phyloP scores from a whole-genome alignment of 2,329 filamentous ascomycete species.

The Colletotrichum sp. region DNA sequence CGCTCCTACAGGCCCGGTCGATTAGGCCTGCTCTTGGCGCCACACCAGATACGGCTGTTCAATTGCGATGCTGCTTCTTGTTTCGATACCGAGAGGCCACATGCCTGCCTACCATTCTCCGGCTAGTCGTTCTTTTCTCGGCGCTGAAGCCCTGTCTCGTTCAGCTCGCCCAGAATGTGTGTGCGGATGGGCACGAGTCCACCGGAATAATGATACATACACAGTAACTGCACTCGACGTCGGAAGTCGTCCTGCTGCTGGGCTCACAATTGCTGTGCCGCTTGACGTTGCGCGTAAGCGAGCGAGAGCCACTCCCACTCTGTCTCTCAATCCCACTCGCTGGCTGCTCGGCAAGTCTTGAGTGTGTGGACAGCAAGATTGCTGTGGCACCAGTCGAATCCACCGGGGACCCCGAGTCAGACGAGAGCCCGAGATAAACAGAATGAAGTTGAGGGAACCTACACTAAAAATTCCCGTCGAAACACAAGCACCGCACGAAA shows the following conservation, averaged over 20 bases:
- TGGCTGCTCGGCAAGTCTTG: conserved; percentile 10
- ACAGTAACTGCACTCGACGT: not conserved
- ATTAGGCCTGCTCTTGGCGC: conserved; percentile 8
- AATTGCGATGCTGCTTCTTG: not conserved
- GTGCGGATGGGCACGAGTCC: not conserved
- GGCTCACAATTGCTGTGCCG: not conserved
- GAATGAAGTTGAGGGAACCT: conserved; percentile 15
- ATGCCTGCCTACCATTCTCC: not conserved
- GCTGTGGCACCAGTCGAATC: conserved; percentile 18
- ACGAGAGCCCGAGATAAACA: conserved; percentile 11
- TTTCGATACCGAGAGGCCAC: not conserved
- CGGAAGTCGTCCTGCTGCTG: not conserved
- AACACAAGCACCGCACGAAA: not conserved
- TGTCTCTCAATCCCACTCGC: not conserved
- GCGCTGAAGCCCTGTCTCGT: not conserved
- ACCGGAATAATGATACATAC: not conserved
- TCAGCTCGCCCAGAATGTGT: not conserved
- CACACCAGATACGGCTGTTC: conserved; percentile 9
- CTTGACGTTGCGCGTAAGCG: not conserved
- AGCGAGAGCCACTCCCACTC: not conserved
- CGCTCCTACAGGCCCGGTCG: conserved; percentile 1
- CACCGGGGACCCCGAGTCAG: conserved; percentile 19
- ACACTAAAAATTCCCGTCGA: not conserved
- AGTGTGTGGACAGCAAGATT: conserved; percentile 14
- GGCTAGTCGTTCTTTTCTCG: not conserved